Evolutionary conservation across 164 flowering plant genomes (phyloP).

Genomic region (Magnolia changhungtana): DNA sequence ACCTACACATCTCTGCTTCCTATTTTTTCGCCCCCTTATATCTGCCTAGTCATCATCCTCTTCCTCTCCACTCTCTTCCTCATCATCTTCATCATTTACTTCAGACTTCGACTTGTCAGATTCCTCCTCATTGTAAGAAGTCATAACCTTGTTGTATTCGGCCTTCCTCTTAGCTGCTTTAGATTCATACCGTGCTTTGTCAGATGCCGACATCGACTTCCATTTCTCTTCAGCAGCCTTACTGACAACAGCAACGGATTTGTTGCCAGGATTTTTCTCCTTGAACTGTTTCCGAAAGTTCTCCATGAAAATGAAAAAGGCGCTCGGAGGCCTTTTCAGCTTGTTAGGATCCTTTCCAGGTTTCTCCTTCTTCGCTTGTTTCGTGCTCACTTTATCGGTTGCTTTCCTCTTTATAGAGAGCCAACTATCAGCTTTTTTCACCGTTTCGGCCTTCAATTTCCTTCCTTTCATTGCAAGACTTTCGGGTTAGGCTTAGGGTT

Average conservation of each 20-base stretch:
- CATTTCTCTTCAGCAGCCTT: conserved; percentile 78
- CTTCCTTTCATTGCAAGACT: conserved; percentile 26
- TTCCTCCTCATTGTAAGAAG: conserved; percentile 50
- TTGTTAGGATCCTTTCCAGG: conserved; percentile 79
- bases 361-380: conserved; percentile 48
- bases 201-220: conserved; percentile 61
- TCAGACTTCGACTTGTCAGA: conserved; percentile 57
- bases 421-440: conserved; percentile 30
- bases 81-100: conserved; percentile 43
- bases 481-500: background rate
- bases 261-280: conserved; percentile 61
- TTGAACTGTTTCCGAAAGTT: conserved; percentile 57
- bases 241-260: conserved; percentile 67
- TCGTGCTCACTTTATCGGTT: conserved; percentile 28
- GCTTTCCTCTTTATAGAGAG: conserved; percentile 45
- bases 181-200: conserved; percentile 58
- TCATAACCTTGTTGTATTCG: conserved; percentile 51
- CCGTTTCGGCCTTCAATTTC: conserved; percentile 22
- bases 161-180: conserved; percentile 60
- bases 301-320: conserved; percentile 84
- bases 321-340: conserved; percentile 83
- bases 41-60: background rate
- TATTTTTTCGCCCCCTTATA: background rate
- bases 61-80: conserved; percentile 39
- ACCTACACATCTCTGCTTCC: background rate